A percentile compares a stretch with the other conserved stretches of the same genome.
These are phyloP conservation scores for Aspergillus nomiae DNA, from an alignment of 2,329 filamentous ascomycete genomes.

Conservation along the genomic window DNA sequence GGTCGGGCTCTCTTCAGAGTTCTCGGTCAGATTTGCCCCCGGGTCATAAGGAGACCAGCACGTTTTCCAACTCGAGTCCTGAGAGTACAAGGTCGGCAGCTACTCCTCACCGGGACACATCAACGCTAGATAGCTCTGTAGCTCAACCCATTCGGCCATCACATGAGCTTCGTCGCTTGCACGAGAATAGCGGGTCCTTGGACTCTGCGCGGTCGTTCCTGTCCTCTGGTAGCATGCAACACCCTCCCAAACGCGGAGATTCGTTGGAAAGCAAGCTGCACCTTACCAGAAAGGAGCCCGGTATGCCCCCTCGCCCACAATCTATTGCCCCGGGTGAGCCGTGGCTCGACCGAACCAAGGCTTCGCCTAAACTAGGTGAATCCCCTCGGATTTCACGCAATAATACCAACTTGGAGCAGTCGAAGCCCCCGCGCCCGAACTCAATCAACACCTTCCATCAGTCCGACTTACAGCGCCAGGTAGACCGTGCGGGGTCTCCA, in stretches of 20 bases:
- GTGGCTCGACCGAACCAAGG: conserved; percentile 37
- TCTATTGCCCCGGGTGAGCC: conserved; percentile 37
- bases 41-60: conserved; percentile 43
- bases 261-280: conserved; percentile 57
- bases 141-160: conserved; percentile 54
- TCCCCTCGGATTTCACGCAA: conserved; percentile 53
- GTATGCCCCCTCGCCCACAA: conserved; percentile 34
- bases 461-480: conserved; percentile 37
- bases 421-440: conserved; percentile 47
- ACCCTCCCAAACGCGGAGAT: conserved; percentile 60
- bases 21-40: conserved; percentile 44
- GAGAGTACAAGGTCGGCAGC: conserved; percentile 28
- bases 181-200: conserved; percentile 53
- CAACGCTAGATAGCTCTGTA: conserved; percentile 24
- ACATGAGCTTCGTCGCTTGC: conserved; percentile 57
- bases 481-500: conserved; percentile 60
- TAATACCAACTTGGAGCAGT: conserved; percentile 38
- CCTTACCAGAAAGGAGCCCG: conserved; percentile 66
- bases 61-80: conserved; percentile 39
- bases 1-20: conserved; percentile 49
- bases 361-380: conserved; percentile 46
- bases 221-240: conserved; percentile 35
- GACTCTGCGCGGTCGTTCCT: conserved; percentile 39
- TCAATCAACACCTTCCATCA: conserved; percentile 46
- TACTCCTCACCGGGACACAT: conserved; percentile 35